Percentiles rank a stretch among this genome's conserved stretches.
Conservation (phyloP, 1,284 basidiomycete species). For the Ganoderma boninense region DNA sequence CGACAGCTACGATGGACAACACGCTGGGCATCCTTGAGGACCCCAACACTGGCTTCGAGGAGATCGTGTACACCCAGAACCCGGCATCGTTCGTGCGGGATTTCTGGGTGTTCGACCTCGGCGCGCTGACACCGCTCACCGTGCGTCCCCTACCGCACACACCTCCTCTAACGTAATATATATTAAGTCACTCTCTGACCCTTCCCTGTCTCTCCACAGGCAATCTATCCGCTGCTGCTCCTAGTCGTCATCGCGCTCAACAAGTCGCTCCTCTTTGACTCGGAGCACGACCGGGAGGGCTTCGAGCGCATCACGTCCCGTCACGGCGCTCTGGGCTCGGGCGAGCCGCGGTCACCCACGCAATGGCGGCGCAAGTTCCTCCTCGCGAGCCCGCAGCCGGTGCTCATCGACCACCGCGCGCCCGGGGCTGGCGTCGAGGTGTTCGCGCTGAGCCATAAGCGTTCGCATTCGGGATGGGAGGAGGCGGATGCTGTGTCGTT, state of each 20-base stretch:
- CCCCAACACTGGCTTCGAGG: neutral
- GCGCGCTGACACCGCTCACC: neutral
- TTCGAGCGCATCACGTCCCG: neutral
- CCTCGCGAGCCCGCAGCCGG: neutral
- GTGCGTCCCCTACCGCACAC: neutral
- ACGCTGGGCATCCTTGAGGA: neutral
- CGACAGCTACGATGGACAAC: neutral
- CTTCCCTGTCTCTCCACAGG: neutral
- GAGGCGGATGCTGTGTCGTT: neutral
- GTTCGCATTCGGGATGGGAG: neutral
- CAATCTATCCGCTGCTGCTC: neutral
- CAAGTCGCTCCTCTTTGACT: neutral
- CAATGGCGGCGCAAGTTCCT: constrained; percentile 1
- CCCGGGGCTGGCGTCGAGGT: neutral
- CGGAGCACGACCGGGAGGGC: neutral
- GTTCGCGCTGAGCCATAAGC: neutral
- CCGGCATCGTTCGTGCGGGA: neutral
- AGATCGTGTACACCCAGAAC: constrained; percentile 4
- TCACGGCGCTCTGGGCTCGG: neutral
- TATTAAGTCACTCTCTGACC: neutral
- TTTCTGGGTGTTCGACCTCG: constrained; percentile 4
- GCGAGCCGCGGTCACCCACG: neutral
- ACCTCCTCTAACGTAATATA: too few species aligned
- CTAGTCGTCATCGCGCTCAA: neutral
- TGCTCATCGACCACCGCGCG: neutral